Percentiles rank a stretch among this genome's conserved stretches.
Evolutionary conservation across 2,329 filamentous ascomycete species (phyloP).

Genomic region (Cryphonectria japonica): DNA sequence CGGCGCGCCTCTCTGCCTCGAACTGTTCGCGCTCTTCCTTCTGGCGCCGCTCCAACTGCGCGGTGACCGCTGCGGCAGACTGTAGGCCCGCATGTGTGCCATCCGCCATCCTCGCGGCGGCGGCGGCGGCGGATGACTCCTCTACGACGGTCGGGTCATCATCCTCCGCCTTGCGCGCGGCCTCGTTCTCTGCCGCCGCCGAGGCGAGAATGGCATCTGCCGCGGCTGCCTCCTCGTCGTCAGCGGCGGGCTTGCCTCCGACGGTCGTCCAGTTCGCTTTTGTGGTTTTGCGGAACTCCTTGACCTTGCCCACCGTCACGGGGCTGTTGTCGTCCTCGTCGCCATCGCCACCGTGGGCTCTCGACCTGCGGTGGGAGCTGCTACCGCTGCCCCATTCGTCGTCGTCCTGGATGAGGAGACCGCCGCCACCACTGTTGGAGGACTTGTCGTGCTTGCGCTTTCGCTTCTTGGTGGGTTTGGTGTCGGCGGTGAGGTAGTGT

Average conservation of each 20-base stretch:
- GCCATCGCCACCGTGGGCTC: conserved; percentile 48
- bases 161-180: conserved; percentile 52
- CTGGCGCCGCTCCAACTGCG: conserved; percentile 64
- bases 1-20: conserved; percentile 37
- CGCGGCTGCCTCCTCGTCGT: conserved; percentile 58
- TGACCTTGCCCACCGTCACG: conserved; percentile 54
- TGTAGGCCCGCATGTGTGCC: conserved; percentile 89
- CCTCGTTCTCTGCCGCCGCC: conserved; percentile 68
- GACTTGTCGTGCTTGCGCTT: conserved; percentile 59
- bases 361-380: conserved; percentile 12
- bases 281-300: conserved; percentile 74
- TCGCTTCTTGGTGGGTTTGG: conserved; percentile 63
- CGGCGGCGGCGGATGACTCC: conserved; percentile 38
- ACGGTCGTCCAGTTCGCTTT: conserved; percentile 80
- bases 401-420: conserved; percentile 67
- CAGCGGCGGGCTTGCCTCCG: conserved; percentile 41
- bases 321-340: conserved; percentile 56
- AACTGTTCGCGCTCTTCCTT: conserved; percentile 40
- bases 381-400: conserved; percentile 55
- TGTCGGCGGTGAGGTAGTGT: conserved; percentile 75
- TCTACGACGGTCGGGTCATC: conserved; percentile 54
- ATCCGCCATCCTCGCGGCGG: conserved; percentile 70
- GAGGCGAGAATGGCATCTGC: conserved; percentile 80
- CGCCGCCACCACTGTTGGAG: conserved; percentile 37
- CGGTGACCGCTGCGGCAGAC: conserved; percentile 76